A percentile compares a stretch with the other conserved stretches of the same genome.
phyloP scores from a whole-genome alignment of 2,329 filamentous ascomycete genomes.

The Verticillium nubilum region DNA sequence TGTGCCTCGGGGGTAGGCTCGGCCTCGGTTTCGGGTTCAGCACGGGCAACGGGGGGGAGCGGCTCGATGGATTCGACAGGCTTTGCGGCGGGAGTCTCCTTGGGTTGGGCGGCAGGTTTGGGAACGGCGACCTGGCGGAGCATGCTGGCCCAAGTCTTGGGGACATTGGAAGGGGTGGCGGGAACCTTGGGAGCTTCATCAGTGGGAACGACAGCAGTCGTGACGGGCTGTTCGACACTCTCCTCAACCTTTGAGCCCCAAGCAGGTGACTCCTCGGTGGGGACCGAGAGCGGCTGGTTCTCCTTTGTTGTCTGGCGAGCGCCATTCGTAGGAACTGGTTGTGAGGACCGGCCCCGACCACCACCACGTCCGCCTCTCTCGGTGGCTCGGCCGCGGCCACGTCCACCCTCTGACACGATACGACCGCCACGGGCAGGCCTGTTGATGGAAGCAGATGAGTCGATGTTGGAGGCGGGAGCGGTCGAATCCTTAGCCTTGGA shows the following conservation, averaged over 20 bases:
- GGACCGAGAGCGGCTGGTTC: slow-evolving; percentile 52
- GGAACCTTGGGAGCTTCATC: not conserved
- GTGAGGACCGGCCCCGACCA: slow-evolving; percentile 58
- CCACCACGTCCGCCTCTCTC: slow-evolving; percentile 57
- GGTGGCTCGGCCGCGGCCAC: slow-evolving; percentile 56
- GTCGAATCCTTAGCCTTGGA: slow-evolving; percentile 65
- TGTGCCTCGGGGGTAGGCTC: slow-evolving; percentile 25
- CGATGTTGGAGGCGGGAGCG: slow-evolving; percentile 42
- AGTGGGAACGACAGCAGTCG: slow-evolving; percentile 15
- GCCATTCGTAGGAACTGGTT: slow-evolving; percentile 54
- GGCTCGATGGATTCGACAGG: slow-evolving; percentile 39
- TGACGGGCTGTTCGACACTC: slow-evolving; percentile 27
- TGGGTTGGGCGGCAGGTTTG: slow-evolving; percentile 53
- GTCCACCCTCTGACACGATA: slow-evolving; percentile 54
- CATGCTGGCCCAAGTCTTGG: slow-evolving; percentile 72
- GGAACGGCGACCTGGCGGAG: slow-evolving; percentile 54
- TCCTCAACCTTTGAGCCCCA: slow-evolving; percentile 47
- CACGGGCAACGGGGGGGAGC: slow-evolving; percentile 15
- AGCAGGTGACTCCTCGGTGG: slow-evolving; percentile 63
- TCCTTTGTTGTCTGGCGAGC: slow-evolving; percentile 46
- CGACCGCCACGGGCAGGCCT: slow-evolving; percentile 56
- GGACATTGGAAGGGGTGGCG: slow-evolving; percentile 25
- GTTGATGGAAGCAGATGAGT: slow-evolving; percentile 35
- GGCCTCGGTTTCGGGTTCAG: slow-evolving; percentile 12
- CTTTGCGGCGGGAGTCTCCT: slow-evolving; percentile 41